Base-by-base conservation (phyloP, 2,329 filamentous ascomycete genomes). In the Lachnellula occidentalis region DNA sequence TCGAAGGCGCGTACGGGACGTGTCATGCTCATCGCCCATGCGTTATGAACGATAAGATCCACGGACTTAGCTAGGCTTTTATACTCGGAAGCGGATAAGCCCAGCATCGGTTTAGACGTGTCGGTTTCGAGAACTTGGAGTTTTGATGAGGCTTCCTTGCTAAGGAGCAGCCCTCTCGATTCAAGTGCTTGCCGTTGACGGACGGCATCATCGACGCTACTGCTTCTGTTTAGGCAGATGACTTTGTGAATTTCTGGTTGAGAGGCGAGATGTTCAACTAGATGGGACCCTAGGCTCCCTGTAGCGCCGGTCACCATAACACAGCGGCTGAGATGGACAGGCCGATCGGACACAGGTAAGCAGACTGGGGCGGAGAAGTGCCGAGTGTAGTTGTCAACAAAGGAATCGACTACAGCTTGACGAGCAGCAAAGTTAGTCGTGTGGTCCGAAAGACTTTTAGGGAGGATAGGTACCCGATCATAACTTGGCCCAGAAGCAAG, bases 41-140 rank as follows among this genome's bases (percentile, higher is more conserved):
- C 78, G 48, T 75, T 78, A 62, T 80, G 77, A 19, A 78, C 54
- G 41, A 82, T 73, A 55, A 79, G 74, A 0, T 78, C 81, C 8
- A 74, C 75, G 2, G 50, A 61, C 0, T 58, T n/a, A 0, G 67
- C 61, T 0, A 81, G 69, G 0, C 48, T 21, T 2, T 64, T 41
- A 58, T 81, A 80, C 1, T 70, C 66, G 4, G 60, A 41, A 0
- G 54, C 15, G 0, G 66, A 21, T 0, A 82, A 66, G 0, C 78
- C 78, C 0, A 82, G 69, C 3, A 60, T 52, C 0, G 71, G 66
- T 34, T 76, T 74, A 0, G 68, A 61, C 1, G 66, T 71, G 56
- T 79, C 74, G 0, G 72, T 71, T 41, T 74, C 69, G 19, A 76
- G 56, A 1, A 76, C 70, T 2, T 45, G 50, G 0, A 80, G 48